Evolutionary conservation across 352 stramenopile species (phyloP), one percentile per base, ranked within the genome.

Genomic region (Hyphochytrium catenoides): DNA sequence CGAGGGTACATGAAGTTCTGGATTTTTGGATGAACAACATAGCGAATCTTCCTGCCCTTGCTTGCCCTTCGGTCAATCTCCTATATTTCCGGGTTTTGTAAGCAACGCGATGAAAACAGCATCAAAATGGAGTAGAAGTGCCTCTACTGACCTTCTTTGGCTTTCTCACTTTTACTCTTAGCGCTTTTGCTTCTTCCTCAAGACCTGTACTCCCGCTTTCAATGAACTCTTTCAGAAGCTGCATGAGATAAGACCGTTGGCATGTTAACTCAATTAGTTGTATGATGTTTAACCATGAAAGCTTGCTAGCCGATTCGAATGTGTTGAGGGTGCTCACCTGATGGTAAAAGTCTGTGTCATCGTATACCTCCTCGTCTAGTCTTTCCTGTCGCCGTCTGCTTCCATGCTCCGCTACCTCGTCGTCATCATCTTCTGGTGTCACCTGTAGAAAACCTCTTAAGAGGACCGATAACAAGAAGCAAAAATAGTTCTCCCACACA

Each of bases 1-100:
- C 82, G 65, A 0, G 70, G 70, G 39, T 82, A 84, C 70, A 82
- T 84, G 31, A 84, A 84, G 48, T 84, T 79, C 43, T 84, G 66
- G 17, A 84, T 57, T 52, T 84, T 84, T 0, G 70, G 65, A 47
- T 81, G 65, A 21, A 82, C 67, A 7, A 55, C 74, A 54, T 75
- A 84, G 38, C 68, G 66, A 34, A 84, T 43, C 40, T 73, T 55
- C 19, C 70, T 65, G 26, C 70, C 70, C 36, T 84, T 84, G 38
- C 67, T 82, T 8, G 67, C 70, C 44, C 81, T 82, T 43, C 70
- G 70, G 52, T 84, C 81, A n/a, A 84, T 65, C 8, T 51, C 36
- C 59, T 79, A 78, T 39, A 66, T 72, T 48, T 79, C 82, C 9
- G 21, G 28, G 58, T 84, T 84, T 42, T 59, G 58, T 32, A 76